Percentiles rank a stretch among this genome's conserved stretches.
Conservation (phyloP, 2,329 filamentous ascomycete species). For the Penicillium thymicola region DNA sequence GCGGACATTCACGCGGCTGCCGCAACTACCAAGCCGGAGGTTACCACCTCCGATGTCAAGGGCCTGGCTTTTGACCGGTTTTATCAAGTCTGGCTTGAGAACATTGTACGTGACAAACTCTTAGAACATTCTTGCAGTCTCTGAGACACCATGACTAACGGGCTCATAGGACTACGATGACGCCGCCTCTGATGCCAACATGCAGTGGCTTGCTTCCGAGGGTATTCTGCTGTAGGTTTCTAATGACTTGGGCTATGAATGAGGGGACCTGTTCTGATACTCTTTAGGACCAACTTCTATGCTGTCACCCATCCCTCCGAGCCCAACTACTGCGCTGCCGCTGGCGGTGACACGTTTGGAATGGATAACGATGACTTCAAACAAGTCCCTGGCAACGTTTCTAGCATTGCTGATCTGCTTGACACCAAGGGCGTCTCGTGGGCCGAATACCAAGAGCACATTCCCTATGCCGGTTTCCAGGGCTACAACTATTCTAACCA, state of each 20-base stretch:
- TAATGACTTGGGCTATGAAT: background rate
- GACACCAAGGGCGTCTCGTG: slow-evolving; percentile 63
- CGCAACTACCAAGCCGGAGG: slow-evolving; percentile 59
- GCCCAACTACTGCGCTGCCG: slow-evolving; percentile 70
- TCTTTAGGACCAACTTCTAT: slow-evolving; percentile 48
- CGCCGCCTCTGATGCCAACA: slow-evolving; percentile 55
- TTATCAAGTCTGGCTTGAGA: slow-evolving; percentile 73
- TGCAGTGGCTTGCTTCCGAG: slow-evolving; percentile 32
- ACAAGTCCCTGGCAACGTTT: slow-evolving; percentile 58
- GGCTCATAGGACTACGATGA: slow-evolving; percentile 54
- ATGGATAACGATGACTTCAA: slow-evolving; percentile 66
- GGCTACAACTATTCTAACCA: slow-evolving; percentile 63
- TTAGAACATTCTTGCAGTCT: background rate
- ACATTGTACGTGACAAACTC: slow-evolving; percentile 51
- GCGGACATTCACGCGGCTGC: slow-evolving; percentile 29
- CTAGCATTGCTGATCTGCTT: slow-evolving; percentile 66
- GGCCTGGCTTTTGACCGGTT: slow-evolving; percentile 72
- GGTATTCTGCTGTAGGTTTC: slow-evolving; percentile 55
- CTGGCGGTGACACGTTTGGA: slow-evolving; percentile 71
- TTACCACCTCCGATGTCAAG: slow-evolving; percentile 61
- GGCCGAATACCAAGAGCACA: slow-evolving; percentile 73
- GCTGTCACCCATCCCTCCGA: slow-evolving; percentile 69
- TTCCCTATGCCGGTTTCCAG: slow-evolving; percentile 72
- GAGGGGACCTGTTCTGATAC: background rate
- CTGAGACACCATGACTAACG: background rate